Evolutionary conservation across 495 filamentous ascomycete species (phyloP).

Genomic region (Hyaloscypha variabilis): DNA sequence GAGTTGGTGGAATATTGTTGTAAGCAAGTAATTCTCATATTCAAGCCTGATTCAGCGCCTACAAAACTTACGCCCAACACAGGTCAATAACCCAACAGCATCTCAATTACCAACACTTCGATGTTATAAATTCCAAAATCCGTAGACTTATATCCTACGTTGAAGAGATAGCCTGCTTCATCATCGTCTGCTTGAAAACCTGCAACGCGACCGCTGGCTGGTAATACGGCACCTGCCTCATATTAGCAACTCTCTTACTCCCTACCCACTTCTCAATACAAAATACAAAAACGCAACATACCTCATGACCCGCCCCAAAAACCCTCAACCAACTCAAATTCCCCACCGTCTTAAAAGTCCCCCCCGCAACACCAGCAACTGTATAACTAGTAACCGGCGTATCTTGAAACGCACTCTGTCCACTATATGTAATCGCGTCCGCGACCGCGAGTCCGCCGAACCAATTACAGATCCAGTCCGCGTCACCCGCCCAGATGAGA

Average conservation of each 20-base stretch:
- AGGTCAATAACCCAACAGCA: no score
- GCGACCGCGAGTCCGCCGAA: conserved; percentile 46
- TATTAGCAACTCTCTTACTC: conserved; percentile 1
- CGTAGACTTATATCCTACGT: no score
- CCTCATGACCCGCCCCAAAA: conserved; percentile 55
- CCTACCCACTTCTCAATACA: no score
- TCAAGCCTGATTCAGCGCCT: no score
- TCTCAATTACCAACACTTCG: no score
- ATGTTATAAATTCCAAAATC: no score
- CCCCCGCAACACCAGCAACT: conserved; percentile 47
- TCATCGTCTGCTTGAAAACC: conserved; percentile 55
- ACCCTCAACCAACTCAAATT: conserved; percentile 56
- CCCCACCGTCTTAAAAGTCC: conserved; percentile 52
- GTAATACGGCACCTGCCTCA: conserved; percentile 41
- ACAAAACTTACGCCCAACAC: no score
- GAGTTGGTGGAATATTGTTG: no score
- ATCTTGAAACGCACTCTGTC: conserved; percentile 40
- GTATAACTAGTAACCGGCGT: conserved; percentile 46
- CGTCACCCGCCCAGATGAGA: conserved; percentile 59
- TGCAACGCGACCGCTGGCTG: conserved; percentile 43
- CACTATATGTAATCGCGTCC: conserved; percentile 44
- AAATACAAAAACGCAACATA: conserved; percentile 42
- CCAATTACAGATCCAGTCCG: conserved; percentile 62
- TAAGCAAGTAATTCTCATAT: no score
- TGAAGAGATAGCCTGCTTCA: conserved; percentile 36